Base-by-base conservation (phyloP, 768 basidiomycete genomes). In the Lactarius pseudohatsudake region DNA sequence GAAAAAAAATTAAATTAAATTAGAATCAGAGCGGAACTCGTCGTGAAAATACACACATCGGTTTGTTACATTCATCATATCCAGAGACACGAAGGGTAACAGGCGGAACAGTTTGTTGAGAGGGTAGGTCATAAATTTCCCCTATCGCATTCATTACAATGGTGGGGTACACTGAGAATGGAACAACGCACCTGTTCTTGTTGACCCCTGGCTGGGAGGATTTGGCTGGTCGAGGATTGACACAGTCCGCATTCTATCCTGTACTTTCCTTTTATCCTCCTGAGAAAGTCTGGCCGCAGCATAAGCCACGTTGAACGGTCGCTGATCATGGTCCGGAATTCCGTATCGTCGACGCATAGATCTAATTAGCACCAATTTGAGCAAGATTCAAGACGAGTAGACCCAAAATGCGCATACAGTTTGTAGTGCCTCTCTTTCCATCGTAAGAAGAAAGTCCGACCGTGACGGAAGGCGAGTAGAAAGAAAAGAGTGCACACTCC, bases 281-380 rank as follows among this genome's bases (percentile, higher is more conserved):
- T 84, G 82, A 56, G 82, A 78, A 62, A 81, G 81, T 67, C 81
- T 77, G 45, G 86, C 88, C 65, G 89, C 90, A 70, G 90, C 84
- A 76, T 90, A 91, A n/a, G 92, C 92, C 69, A 93, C 89, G 75
- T 89, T 90, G 81, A 94, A 94, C 15, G 92, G 90, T 38, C 92
- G 82, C 69, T 86, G 81, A 79, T 94, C 92, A 64, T 81, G 81
- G 79, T 94, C 92, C 20, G 92, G 92, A 66, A 94, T 94, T 56
- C 92, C 92, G 73, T 92, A 85, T 77, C 84, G 81, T 70, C 92
- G 80, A 67, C 92, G 85, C 81, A 86, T 86, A 69, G 86, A 81
- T 72, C 90, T 92, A 69, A 43, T 15, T 64, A 65, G 40, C 67
- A 64, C 62, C 53, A 41, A 41, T 58, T 62, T 30, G 28, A 65